Evolutionary conservation across 2,329 filamentous ascomycete species (phyloP).

Genomic region (Phoma herbarum): DNA sequence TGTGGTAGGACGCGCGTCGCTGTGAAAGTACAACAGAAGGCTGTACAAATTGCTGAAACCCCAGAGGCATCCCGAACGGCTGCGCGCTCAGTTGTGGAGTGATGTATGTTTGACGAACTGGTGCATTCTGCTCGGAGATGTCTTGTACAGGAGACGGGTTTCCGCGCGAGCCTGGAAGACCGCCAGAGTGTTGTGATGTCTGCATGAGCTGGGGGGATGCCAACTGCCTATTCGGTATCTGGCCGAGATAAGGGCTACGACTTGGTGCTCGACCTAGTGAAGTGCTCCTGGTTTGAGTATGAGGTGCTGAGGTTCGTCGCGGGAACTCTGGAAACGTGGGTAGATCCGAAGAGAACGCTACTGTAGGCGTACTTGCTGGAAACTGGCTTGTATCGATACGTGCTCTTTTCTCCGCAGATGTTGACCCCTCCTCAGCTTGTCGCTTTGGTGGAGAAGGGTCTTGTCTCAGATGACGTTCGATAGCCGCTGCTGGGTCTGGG

Average conservation of each 20-base stretch:
- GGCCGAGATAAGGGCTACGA: constrained; percentile 12
- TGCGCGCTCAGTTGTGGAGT: neutral
- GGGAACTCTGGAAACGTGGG: neutral
- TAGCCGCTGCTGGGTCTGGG: neutral
- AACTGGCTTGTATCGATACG: neutral
- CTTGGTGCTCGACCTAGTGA: constrained; percentile 3
- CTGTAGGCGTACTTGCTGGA: neutral
- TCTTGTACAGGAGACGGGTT: neutral
- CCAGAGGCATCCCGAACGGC: neutral
- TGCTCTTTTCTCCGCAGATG: neutral
- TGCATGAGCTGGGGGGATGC: constrained; percentile 19
- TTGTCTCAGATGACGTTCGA: neutral
- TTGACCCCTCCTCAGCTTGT: neutral
- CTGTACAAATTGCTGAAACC: neutral
- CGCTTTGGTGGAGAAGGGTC: neutral
- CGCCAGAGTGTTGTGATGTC: neutral
- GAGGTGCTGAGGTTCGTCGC: constrained; percentile 9
- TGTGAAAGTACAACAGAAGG: neutral
- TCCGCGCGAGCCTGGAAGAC: neutral
- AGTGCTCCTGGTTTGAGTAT: constrained; percentile 15
- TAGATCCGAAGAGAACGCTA: neutral
- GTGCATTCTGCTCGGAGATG: neutral
- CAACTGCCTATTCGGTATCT: constrained; percentile 6
- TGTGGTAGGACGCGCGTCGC: neutral
- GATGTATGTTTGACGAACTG: neutral